Evolutionary conservation across 1,284 basidiomycete genomes (phyloP), one percentile per base, ranked within the genome.

Genomic region (Phlebopus sp.): DNA sequence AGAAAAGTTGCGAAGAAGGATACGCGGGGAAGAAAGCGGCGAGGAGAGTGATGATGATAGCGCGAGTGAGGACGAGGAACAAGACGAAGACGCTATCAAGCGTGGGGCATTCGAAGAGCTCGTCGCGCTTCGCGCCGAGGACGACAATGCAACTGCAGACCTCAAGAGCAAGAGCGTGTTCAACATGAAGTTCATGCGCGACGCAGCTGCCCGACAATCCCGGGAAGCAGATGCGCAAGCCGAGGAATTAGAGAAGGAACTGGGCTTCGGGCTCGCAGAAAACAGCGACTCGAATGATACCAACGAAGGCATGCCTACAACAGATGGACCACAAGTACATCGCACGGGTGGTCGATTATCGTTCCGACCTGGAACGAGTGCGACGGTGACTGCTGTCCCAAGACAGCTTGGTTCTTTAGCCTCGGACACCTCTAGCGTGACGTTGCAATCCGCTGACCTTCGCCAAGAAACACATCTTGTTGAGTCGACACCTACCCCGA

Each of bases 181-280:
- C 67, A 77, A 82, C 56, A 95, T 97, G 93, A 94, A 94, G 69
- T 97, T 97, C 68, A 97, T 97, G 94, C 84, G 88, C 64, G 87
- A 93, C 51, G 92, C 90, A 0, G 83, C 86, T 70, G 81, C 81
- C 11, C 76, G 90, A 55, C 78, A 84, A 49, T 73, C 81, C 58
- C 73, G 67, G 13, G 76, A 73, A 44, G 79, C 80, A 0, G 74
- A 83, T 49, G 75, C 75, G 47, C 77, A 81, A 54, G 81, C 79
- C 10, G 86, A 87, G 48, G 86, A 90, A 55, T 81, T 92, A 50
- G 69, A 82, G 48, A 73, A 71, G 52, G 86, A 91, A 58, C 72
- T 94, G 59, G 80, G 79, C 35, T 70, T 68, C 4, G 55, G 54
- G 37, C 46, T 46, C 23, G 67, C 62, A 15, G 69, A 69, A 3